Conservation (phyloP, 352 stramenopile species). For the Phytopythium chamaehyphon region DNA sequence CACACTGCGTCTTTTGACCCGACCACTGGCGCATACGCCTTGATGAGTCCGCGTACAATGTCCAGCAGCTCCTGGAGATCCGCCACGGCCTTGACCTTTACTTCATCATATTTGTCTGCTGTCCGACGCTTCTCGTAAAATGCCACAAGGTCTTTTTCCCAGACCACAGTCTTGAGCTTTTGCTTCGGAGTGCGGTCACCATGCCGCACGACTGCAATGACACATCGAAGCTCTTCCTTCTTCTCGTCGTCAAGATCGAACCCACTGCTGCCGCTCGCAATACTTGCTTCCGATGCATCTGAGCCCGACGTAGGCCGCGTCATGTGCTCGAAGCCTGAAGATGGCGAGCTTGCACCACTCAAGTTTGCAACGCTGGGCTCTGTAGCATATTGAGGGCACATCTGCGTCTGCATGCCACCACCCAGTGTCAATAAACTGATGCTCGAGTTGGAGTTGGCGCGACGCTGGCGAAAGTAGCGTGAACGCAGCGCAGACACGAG, state of each 20-base stretch:
- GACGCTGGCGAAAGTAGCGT: conserved; percentile 70
- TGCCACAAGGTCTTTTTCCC: conserved; percentile 78
- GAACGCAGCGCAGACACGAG: conserved; percentile 77
- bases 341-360: conserved; percentile 18
- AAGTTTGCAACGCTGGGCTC: conserved; percentile 31
- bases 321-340: conserved; percentile 15
- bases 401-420: conserved; percentile 30
- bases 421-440: conserved; percentile 19
- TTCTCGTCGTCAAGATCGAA: conserved; percentile 56
- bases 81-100: conserved; percentile 80
- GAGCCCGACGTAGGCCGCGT: conserved; percentile 58
- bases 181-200: conserved; percentile 99
- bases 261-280: conserved; percentile 50
- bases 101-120: conserved; percentile 78
- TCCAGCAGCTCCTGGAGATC: conserved; percentile 82
- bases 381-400: conserved; percentile 79
- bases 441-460: conserved; percentile 40
- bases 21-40: conserved; percentile 71
- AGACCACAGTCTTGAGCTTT: conserved; percentile 96
- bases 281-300: conserved; percentile 64
- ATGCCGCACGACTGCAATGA: conserved; percentile 98
- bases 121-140: conserved; percentile 73
- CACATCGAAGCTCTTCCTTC: conserved; percentile 96
- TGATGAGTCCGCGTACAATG: conserved; percentile 76
- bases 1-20: conserved; percentile 82